Conservation (phyloP, 352 stramenopile genomes). For the Pythium guiyangense region DNA sequence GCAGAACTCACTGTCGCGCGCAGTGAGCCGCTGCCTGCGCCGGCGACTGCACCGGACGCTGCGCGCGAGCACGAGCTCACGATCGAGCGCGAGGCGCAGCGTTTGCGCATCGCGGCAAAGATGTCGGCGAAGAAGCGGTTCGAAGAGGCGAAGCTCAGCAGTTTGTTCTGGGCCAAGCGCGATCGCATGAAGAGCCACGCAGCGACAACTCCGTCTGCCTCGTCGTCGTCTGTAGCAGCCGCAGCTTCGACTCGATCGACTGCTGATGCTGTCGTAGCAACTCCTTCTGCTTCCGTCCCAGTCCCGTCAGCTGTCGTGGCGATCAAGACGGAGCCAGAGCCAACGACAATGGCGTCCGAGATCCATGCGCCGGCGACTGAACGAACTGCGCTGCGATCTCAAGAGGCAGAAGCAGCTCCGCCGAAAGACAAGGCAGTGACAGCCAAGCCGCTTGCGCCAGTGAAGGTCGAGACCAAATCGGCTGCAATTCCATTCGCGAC, state of each 20-base stretch:
- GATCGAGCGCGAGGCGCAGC: slow-evolving; percentile 60
- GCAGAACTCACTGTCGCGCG: slow-evolving; percentile 2
- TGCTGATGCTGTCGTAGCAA: slow-evolving; percentile 1
- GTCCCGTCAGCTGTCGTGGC: neutral
- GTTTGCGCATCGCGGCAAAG: slow-evolving; percentile 57
- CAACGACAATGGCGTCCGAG: neutral
- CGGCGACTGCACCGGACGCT: neutral
- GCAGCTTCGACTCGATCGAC: neutral
- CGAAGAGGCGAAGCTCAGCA: slow-evolving; percentile 69
- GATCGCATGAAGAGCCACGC: slow-evolving; percentile 42
- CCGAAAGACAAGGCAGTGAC: neutral
- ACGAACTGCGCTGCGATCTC: neutral
- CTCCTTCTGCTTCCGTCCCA: too few relatives aligned
- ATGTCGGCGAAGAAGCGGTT: slow-evolving; percentile 71
- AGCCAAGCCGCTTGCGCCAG: neutral
- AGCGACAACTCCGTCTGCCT: slow-evolving; percentile 9
- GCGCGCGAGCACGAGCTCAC: slow-evolving; percentile 48
- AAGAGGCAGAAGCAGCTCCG: neutral
- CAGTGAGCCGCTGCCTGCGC: neutral
- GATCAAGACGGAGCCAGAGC: slow-evolving; percentile 6
- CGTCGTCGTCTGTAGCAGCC: neutral
- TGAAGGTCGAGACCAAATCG: slow-evolving; percentile 5
- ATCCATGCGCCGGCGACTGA: too few relatives aligned
- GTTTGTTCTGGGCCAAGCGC: slow-evolving; percentile 54
- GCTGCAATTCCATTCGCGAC: slow-evolving; percentile 9